Base-by-base conservation (phyloP, 1,284 basidiomycete genomes). In the Cryptococcus maquisensis region DNA sequence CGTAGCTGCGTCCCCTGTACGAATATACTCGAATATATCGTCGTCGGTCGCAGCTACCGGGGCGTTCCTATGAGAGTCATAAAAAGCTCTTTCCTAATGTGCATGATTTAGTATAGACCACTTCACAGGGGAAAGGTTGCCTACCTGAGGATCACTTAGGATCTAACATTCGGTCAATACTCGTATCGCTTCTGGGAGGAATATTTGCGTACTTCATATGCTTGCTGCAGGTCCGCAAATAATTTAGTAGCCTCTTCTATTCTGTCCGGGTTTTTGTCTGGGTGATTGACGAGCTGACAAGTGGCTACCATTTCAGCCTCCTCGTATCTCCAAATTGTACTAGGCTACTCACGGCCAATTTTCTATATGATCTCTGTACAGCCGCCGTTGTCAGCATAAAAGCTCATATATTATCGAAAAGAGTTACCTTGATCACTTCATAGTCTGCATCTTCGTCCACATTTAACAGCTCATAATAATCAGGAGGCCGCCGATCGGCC, bases 51-150 rank as follows among this genome's bases (percentile, higher is more conserved):
- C 87, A 1, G 90, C 88, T 12, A 81, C 81, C 8, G 92, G 80
- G n/a, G 88, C 87, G 35, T 90, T 86, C 44, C 89, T 84, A 73
- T 98, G 94, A n/a, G 86, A 86, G 73, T 98, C 95, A 73, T 98
- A 98, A 90, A 94, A 98, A 41, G 95, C 93, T 59, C 95, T 81
- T 81, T 98, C 94, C 89, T 93, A 82, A 3, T 18, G 40, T n/a
- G 6, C 23, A 36, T 20, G 20, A 18, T 12, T 48, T 15, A 23
- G 18, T 20, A 44, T 32, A 32, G 28, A 32, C 16, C 39, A 23
- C 9, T 37, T 21, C n/a, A 2, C 6, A 42, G 23, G 24, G 10
- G 10, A 32, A 35, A 35, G 9, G 18, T 3, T 21, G 47, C 83
- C 76, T 76, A 90, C 92, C 81, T 95, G 90, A 52, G 93, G 90